These are phyloP conservation scores for Rasamsonia emersonii DNA, from an alignment of 2,329 filamentous ascomycete species.

Conservation along the genomic window DNA sequence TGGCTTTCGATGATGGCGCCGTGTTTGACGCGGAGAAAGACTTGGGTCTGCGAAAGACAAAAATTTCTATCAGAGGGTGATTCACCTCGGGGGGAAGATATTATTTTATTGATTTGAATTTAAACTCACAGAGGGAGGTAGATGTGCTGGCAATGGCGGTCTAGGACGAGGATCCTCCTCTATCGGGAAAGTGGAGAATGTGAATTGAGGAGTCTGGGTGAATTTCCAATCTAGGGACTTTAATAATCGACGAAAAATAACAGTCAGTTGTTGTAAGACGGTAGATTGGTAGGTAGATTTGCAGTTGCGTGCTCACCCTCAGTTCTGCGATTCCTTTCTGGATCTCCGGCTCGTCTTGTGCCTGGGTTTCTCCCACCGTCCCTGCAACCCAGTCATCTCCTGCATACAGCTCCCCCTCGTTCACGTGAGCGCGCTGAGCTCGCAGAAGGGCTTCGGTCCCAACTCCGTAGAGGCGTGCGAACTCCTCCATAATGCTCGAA, in stretches of 20 bases:
- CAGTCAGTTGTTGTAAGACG: too few species aligned
- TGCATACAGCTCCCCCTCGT: conserved; percentile 23
- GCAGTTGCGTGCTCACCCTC: conserved; percentile 32
- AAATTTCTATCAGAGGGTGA: too few species aligned
- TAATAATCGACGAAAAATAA: too few species aligned
- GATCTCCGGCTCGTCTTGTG: conserved; percentile 44
- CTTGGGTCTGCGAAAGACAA: conserved; percentile 27
- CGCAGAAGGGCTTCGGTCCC: conserved; percentile 23
- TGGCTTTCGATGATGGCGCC: conserved; percentile 32
- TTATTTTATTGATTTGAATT: neutral
- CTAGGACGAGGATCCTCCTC: conserved; percentile 51
- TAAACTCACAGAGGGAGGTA: conserved; percentile 39
- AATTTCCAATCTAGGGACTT: conserved; percentile 60
- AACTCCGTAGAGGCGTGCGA: conserved; percentile 56
- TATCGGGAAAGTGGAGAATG: conserved; percentile 54
- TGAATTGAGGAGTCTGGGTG: conserved; percentile 77
- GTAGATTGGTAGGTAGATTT: too few species aligned
- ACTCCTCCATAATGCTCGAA: conserved; percentile 54
- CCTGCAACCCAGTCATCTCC: conserved; percentile 30
- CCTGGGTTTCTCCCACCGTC: conserved; percentile 44
- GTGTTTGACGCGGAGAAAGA: conserved; percentile 33
- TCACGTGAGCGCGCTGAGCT: conserved; percentile 24
- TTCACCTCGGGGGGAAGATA: conserved; percentile 4
- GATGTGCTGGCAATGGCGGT: conserved; percentile 40
- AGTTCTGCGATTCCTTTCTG: conserved; percentile 50